Base-by-base conservation (phyloP, 306 rosid genomes). In the Lithocarpus polystachyus region DNA sequence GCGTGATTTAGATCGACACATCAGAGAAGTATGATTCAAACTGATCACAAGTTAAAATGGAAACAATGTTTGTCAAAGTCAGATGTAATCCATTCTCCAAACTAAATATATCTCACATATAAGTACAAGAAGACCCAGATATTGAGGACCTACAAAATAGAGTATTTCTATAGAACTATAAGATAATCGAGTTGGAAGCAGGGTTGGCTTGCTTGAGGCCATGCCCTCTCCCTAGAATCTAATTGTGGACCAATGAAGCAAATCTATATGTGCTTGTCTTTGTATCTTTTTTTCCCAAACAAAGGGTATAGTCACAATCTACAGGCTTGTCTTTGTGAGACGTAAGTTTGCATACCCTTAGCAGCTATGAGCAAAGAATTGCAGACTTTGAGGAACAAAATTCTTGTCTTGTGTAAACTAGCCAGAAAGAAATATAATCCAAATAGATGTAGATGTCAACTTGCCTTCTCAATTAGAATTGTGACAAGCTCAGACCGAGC, bases 401-500 rank as follows among this genome's bases (percentile, higher is more conserved):
- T 77, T 77, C 19, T 73, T 54, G 52, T 24, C 65, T 57, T 19
- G 72, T 17, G 26, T 53, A 43, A 83, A 62, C 68, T 69, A 67
- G 19, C 77, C 59, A 71, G 54, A 72, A 20, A 72, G 67, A 77
- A 18, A 17, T 77, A 35, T 57, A 56, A 37, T 80, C 40, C 12
- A 75, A 37, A 62, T 8, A 78, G 54, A 31, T 6, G 35, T 54
- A 28, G 56, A 72, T 78, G 57, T 87, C 79, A 89, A 81, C 84
- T 83, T 74, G 90, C 82, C 84, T 88, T 89, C 79, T 88, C 89
- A 40, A 91, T 80, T 29, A 92, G 87, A 55, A 75, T 53, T 40
- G 83, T 84, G 68, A 91, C 65, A 31, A 94, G 92, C 78, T 92
- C 97, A 0, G 94, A 87, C 62, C 67, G 81, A 45, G 99, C 97